phyloP scores from a whole-genome alignment of 129 eudicot genomes.

The Pittosporum tobira region DNA sequence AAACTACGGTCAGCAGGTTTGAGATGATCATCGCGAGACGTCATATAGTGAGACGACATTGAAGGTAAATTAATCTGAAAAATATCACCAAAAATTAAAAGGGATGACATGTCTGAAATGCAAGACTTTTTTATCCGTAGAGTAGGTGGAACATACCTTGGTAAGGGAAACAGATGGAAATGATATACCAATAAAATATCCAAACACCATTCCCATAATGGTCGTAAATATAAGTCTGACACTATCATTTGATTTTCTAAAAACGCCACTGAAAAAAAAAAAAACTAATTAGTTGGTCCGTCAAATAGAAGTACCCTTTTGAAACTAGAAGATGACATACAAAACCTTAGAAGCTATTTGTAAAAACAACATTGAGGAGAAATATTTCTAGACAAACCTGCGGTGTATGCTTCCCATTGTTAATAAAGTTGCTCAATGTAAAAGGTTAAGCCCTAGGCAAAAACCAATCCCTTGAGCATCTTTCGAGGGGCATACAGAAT shows the following conservation, averaged over 20 bases:
- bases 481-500: constrained; percentile 12
- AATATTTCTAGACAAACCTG: constrained; percentile 42
- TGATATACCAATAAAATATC: constrained; percentile 86
- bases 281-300: constrained; percentile 10
- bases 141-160: constrained; percentile 41
- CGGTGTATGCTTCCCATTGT: constrained; percentile 65
- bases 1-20: constrained; percentile 48
- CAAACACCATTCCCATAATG: constrained; percentile 80
- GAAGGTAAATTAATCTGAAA: constrained; percentile 73
- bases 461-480: constrained; percentile 31
- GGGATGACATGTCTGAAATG: not conserved
- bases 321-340: constrained; percentile 2
- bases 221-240: constrained; percentile 71
- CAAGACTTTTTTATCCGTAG: not conserved
- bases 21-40: constrained; percentile 31
- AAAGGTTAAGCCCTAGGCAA: constrained; percentile 29
- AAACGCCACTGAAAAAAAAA: constrained; percentile 52
- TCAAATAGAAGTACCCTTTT: not conserved
- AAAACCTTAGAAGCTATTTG: constrained; percentile 7
- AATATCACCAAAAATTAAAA: constrained; percentile 17
- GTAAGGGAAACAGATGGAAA: constrained; percentile 84
- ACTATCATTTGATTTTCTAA: constrained; percentile 72
- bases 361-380: constrained; percentile 3
- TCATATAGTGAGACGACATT: constrained; percentile 48
- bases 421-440: constrained; percentile 27